Conservation (phyloP, 2,329 filamentous ascomycete species). For the Ceratocystis colombiana region DNA sequence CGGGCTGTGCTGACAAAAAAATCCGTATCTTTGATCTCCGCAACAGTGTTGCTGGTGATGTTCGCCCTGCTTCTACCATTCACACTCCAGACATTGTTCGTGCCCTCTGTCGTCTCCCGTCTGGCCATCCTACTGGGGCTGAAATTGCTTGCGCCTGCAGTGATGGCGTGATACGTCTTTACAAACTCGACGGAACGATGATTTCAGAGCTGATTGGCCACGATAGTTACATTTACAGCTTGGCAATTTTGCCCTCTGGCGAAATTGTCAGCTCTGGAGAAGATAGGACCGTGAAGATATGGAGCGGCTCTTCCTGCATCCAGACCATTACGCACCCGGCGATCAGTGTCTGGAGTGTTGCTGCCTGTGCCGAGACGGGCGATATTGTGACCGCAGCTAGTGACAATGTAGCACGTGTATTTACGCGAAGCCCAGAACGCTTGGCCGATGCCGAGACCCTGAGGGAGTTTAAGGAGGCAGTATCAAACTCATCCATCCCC, state of each 20-base stretch:
- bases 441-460: constrained; percentile 59
- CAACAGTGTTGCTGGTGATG: constrained; percentile 45
- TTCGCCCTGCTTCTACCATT: constrained; percentile 45
- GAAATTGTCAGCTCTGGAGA: constrained; percentile 87
- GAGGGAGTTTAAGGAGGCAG: constrained; percentile 67
- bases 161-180: constrained; percentile 78
- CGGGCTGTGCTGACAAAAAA: constrained; percentile 81
- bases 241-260: constrained; percentile 66
- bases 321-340: constrained; percentile 96
- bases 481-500: constrained; percentile 75
- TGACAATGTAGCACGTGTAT: constrained; percentile 75
- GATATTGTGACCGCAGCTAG: constrained; percentile 93
- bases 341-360: constrained; percentile 90
- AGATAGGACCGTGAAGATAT: constrained; percentile 85
- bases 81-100: constrained; percentile 73
- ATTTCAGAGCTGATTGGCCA: constrained; percentile 75
- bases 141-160: constrained; percentile 95
- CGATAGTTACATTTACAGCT: constrained; percentile 86
- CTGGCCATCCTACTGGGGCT: constrained; percentile 66
- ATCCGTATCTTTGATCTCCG: constrained; percentile 75
- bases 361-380: constrained; percentile 68
- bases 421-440: constrained; percentile 61
- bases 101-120: constrained; percentile 72
- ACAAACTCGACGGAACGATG: constrained; percentile 68
- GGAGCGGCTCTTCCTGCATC: constrained; percentile 71